Conservation (phyloP, 768 basidiomycete genomes). For the Mycena polygramma region DNA sequence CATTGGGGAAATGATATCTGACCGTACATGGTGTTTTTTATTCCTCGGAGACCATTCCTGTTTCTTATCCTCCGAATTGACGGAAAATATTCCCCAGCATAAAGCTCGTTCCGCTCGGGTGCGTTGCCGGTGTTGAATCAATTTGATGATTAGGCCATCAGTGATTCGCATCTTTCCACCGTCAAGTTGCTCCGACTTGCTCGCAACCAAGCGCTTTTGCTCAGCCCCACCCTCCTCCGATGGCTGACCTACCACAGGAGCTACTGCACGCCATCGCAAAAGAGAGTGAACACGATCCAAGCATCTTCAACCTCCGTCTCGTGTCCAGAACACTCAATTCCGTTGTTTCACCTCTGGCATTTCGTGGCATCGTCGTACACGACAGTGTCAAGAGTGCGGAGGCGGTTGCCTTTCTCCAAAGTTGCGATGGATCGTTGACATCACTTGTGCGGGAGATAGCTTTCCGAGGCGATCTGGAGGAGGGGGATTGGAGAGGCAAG, state of each 20-base stretch:
- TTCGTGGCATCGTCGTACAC: constrained; percentile 6
- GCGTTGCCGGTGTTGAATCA: too few species aligned
- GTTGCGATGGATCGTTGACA: background rate
- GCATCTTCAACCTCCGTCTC: constrained; percentile 21
- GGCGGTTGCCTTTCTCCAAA: constrained; percentile 3
- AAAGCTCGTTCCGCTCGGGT: too few species aligned
- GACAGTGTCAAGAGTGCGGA: constrained; percentile 22
- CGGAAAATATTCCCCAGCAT: too few species aligned
- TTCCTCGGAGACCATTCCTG: too few species aligned
- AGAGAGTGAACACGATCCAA: background rate
- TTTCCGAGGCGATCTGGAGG: constrained; percentile 2
- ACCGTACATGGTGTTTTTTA: too few species aligned
- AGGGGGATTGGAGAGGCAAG: background rate
- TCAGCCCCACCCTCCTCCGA: background rate
- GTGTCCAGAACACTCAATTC: constrained; percentile 23
- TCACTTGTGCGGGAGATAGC: background rate
- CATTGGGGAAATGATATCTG: too few species aligned
- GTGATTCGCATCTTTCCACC: too few species aligned
- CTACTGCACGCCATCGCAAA: background rate
- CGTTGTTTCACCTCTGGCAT: constrained; percentile 11
- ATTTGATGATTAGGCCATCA: too few species aligned
- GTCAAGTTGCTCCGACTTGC: too few species aligned
- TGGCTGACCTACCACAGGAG: constrained; percentile 4
- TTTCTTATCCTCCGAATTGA: too few species aligned
- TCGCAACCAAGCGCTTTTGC: too few species aligned